Percentiles rank a stretch among this genome's conserved stretches.
These are phyloP conservation scores for Pleomassaria siparia DNA, from an alignment of 2,329 filamentous ascomycete genomes.

Conservation along the genomic window DNA sequence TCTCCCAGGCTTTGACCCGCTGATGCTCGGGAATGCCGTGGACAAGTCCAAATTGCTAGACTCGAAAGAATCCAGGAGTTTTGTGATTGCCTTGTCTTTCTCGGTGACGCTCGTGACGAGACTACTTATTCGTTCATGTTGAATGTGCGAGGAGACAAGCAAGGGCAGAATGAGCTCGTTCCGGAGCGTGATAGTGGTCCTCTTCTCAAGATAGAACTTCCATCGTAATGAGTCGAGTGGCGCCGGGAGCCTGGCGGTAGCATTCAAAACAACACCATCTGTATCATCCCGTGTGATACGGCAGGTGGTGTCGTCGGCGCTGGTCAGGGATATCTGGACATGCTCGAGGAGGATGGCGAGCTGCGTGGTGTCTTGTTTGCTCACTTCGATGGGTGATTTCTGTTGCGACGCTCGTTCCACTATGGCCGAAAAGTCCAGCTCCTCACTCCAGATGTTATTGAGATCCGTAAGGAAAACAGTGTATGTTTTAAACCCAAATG, in stretches of 20 bases:
- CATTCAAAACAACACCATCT: conserved; percentile 51
- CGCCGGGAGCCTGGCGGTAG: conserved; percentile 63
- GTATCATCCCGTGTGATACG: conserved; percentile 32
- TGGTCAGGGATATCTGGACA: conserved; percentile 53
- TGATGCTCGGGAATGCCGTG: conserved; percentile 58
- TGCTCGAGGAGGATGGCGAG: conserved; percentile 67
- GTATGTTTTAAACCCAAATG: conserved; percentile 61
- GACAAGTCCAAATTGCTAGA: conserved; percentile 57
- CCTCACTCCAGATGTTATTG: conserved; percentile 72
- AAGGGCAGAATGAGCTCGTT: conserved; percentile 56
- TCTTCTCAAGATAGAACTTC: conserved; percentile 59
- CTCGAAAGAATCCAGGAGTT: conserved; percentile 61
- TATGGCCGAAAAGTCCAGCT: conserved; percentile 62
- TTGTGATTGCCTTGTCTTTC: conserved; percentile 62
- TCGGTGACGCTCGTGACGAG: conserved; percentile 55
- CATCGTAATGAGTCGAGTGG: conserved; percentile 66
- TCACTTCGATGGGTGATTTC: conserved; percentile 72
- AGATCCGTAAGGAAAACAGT: conserved; percentile 70
- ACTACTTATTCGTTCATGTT: conserved; percentile 50
- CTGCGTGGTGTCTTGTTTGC: conserved; percentile 64
- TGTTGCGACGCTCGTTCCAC: conserved; percentile 62
- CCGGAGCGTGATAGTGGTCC: conserved; percentile 46
- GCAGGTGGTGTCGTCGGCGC: conserved; percentile 40
- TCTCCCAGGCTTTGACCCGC: conserved; percentile 48
- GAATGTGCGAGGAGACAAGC: conserved; percentile 50